A percentile compares a stretch with the other conserved stretches of the same genome.
Conservation (phyloP, 768 basidiomycete species). For the Boletus huronensis region DNA sequence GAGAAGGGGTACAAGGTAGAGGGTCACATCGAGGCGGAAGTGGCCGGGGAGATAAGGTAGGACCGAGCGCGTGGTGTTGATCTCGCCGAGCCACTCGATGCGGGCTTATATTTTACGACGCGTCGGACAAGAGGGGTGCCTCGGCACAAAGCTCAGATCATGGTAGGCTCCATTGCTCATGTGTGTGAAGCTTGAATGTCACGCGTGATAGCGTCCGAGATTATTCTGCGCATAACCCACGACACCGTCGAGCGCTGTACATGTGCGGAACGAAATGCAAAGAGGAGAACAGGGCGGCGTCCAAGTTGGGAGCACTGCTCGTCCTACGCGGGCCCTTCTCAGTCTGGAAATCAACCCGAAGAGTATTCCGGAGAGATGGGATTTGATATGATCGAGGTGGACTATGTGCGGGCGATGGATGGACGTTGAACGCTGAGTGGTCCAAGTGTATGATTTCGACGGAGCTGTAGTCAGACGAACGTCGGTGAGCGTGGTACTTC, state of each 20-base stretch:
- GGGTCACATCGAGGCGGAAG: conserved; percentile 50
- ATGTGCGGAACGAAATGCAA: conserved; percentile 41
- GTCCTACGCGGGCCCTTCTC: conserved; percentile 62
- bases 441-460: not conserved
- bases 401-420: conserved; percentile 41
- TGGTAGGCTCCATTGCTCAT: conserved; percentile 39
- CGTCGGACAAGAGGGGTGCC: conserved; percentile 64
- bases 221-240: no score
- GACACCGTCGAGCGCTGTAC: no score
- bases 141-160: conserved; percentile 44
- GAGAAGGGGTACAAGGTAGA: conserved; percentile 60
- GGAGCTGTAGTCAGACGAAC: not conserved
- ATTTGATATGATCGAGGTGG: conserved; percentile 53
- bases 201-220: no score
- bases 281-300: conserved; percentile 68
- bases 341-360: conserved; percentile 39
- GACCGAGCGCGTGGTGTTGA: no score
- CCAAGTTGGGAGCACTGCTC: conserved; percentile 71
- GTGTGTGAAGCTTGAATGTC: not conserved
- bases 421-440: conserved; percentile 40
- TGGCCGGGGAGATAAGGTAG: conserved; percentile 48
- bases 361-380: conserved; percentile 34
- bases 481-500: not conserved
- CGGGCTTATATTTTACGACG: conserved; percentile 81
- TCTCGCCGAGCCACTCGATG: not conserved